Conservation (phyloP, 768 basidiomycete genomes). For the Lentinula lateritia region DNA sequence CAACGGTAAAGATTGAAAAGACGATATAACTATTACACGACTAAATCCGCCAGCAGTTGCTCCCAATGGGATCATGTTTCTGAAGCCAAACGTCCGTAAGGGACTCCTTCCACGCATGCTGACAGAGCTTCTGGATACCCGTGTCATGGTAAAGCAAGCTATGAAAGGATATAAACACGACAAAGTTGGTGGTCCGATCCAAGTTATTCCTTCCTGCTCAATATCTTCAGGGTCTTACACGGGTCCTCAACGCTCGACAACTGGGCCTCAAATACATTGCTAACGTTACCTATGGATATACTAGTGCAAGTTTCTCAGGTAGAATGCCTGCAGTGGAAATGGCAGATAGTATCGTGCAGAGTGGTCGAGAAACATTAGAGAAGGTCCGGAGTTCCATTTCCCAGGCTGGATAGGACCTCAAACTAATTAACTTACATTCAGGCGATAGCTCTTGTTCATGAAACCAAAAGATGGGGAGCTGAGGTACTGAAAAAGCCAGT, state of each 20-base stretch:
- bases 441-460: conserved; percentile 80
- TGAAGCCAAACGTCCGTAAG: conserved; percentile 77
- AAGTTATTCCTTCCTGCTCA: not conserved
- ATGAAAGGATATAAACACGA: conserved; percentile 80
- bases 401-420: not conserved
- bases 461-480: conserved; percentile 81
- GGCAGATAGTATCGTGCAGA: conserved; percentile 97
- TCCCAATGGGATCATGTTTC: conserved; percentile 93
- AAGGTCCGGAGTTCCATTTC: conserved; percentile 48
- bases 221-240: conserved; percentile 52
- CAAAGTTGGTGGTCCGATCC: conserved; percentile 43
- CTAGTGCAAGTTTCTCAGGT: conserved; percentile 89
- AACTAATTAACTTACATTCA: conserved; percentile 21
- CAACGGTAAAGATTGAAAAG: conserved; percentile 44
- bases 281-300: conserved; percentile 96
- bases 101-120: conserved; percentile 91
- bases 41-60: conserved; percentile 51
- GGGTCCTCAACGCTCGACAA: conserved; percentile 86
- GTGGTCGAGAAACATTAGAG: conserved; percentile 90
- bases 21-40: not conserved
- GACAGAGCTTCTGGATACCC: conserved; percentile 84
- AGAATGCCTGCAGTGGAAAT: conserved; percentile 98
- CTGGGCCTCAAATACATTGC: conserved; percentile 91
- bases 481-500: conserved; percentile 25
- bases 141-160: conserved; percentile 97